These are phyloP conservation scores for Endoconidiophora laricicola DNA, from an alignment of 2,329 filamentous ascomycete species.

Conservation along the genomic window DNA sequence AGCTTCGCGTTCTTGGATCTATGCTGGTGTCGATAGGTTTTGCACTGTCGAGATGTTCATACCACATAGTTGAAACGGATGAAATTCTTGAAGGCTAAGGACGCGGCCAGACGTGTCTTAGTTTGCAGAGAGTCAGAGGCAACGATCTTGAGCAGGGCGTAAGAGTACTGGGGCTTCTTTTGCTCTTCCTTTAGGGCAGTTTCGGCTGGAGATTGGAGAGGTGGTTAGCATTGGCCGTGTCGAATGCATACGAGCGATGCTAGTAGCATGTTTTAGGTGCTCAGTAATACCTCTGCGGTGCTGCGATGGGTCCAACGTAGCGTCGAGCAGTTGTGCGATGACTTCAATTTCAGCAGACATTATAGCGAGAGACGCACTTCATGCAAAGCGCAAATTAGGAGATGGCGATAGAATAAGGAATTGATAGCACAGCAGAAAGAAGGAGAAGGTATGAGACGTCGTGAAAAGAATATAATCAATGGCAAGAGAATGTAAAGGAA, in stretches of 20 bases:
- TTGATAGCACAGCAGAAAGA: neutral
- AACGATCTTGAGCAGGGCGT: constrained; percentile 79
- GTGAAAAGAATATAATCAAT: neutral
- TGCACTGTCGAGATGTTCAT: constrained; percentile 18
- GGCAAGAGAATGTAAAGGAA: neutral
- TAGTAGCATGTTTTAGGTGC: neutral
- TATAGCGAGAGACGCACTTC: constrained; percentile 16
- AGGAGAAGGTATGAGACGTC: neutral
- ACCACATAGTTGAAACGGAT: constrained; percentile 85
- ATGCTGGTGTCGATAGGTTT: constrained; percentile 13
- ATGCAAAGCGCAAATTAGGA: constrained; percentile 8
- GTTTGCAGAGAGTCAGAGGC: constrained; percentile 53
- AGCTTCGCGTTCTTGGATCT: neutral
- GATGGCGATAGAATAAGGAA: neutral
- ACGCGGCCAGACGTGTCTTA: constrained; percentile 72
- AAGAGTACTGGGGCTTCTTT: constrained; percentile 70
- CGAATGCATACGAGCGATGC: neutral
- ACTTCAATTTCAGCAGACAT: constrained; percentile 41
- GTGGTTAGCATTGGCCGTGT: neutral
- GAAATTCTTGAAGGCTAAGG: constrained; percentile 97
- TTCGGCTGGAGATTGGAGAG: constrained; percentile 46
- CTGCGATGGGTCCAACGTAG: constrained; percentile 73
- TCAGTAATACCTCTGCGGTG: constrained; percentile 61
- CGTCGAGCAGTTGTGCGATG: constrained; percentile 72
- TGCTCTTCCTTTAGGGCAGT: constrained; percentile 62